Evolutionary conservation across 2,329 filamentous ascomycete genomes (phyloP), one percentile per base, ranked within the genome.

Genomic region (Aspergillus unguis): DNA sequence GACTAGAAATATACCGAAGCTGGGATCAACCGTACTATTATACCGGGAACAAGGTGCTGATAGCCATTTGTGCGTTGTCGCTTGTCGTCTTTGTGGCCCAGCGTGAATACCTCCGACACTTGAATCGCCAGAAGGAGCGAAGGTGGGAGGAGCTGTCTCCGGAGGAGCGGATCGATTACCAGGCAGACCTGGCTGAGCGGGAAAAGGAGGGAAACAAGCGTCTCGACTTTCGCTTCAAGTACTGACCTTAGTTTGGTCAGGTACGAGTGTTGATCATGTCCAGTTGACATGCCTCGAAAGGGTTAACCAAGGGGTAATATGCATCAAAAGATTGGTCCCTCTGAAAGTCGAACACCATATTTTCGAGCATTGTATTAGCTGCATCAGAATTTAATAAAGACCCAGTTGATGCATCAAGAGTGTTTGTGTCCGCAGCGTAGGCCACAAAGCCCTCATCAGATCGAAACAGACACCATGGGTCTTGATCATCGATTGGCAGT

Each of bases 1-100:
- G n/a, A 2, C 25, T 37, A 64, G 55, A 82, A 58, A 79, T 82
- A 52, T 82, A 82, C 58, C 73, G 78, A 17, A 61, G 63, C 1
- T 73, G 71, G 57, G 80, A 82, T 47, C 63, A 66, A 0, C 79
- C 79, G 0, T 81, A 80, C 62, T 83, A 81, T 63, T 77, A 80
- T 57, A 70, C 58, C 9, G 80, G 81, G 3, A 82, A 84, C 66
- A 77, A 71, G 8, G 75, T 82, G 6, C 71, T 81, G 40, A 72
- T 84, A 3, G 72, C 76, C 0, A 77, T 84, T 38, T 74, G 77
- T 25, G 74, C 69, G 0, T 65, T 81, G 2, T 66, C 75, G 0
- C 60, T 83, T 8, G 67, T 75, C 0, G 62, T 75, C 0, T 80
- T 83, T 41, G 11, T 82, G 31, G 65, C 65, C 1, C 78, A 81